Base-by-base conservation (phyloP, 495 filamentous ascomycete species). In the Pyrenula massariospora region DNA sequence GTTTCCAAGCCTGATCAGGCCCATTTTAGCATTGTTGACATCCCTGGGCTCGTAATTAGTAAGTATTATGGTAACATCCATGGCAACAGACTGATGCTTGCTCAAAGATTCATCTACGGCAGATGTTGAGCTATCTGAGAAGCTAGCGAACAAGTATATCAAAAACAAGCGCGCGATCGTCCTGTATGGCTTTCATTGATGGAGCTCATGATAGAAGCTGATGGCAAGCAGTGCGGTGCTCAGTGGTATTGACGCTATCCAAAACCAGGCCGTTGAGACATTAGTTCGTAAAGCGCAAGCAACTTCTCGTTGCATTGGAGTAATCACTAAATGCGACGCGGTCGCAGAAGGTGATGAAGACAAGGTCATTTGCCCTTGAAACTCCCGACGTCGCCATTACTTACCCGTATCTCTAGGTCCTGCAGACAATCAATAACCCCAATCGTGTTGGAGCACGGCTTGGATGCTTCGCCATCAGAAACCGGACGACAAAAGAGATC, bases 391-490 rank as follows among this genome's bases (percentile, higher is more conserved):
- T n/a, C n/a, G n/a, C n/a, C n/a, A n/a, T n/a, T 24, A 53, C 48
- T n/a, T 20, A 54, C 25, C 24, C 55, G 54, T 22, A 57, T 53
- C 15, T 10, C 12, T 22, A 66, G 42, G 56, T 70, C 23, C 62
- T 72, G 0, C 50, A 63, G 19, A 62, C 31, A 42, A 42, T 42
- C 15, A 42, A 8, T 68, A 22, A 65, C 65, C 11, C 42, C 63
- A 31, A 69, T 70, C 54, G 59, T 60, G 53, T 58, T 68, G 42
- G 65, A 66, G 2, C 47, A 65, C 22, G 62, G 1, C 71, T 78
- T 25, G 77, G 79, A 12, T 83, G 76, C 70, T 79, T 72, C 57
- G 65, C 77, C 10, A 73, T 83, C 0, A 70, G 66, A 10, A 84
- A 82, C 54, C 76, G 70, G 12, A 68, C 68, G 2, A 70, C 71